phyloP scores from a whole-genome alignment of 2,329 filamentous ascomycete genomes.

The Ophiostoma ulmi region DNA sequence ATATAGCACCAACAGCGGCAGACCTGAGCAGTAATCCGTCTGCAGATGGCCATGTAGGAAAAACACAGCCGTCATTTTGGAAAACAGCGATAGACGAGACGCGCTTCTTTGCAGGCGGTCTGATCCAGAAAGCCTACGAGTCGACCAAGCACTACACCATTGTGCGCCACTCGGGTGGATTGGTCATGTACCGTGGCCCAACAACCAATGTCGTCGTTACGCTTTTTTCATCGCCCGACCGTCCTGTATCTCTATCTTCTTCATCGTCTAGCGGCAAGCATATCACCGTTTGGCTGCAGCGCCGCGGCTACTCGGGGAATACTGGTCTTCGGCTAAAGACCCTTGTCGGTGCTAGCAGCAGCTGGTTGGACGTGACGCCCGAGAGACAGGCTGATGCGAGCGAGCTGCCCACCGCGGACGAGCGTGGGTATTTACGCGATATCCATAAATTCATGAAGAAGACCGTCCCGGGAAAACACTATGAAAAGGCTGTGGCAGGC shows the following conservation, averaged over 20 bases:
- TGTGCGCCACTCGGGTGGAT: slow-evolving; percentile 58
- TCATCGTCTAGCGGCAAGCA: slow-evolving; percentile 44
- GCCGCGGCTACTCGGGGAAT: slow-evolving; percentile 62
- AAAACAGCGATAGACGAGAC: slow-evolving; percentile 53
- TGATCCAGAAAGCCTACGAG: slow-evolving; percentile 58
- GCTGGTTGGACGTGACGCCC: slow-evolving; percentile 66
- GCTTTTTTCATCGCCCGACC: slow-evolving; percentile 52
- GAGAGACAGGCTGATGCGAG: slow-evolving; percentile 43
- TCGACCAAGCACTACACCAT: slow-evolving; percentile 62
- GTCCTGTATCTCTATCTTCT: slow-evolving; percentile 31
- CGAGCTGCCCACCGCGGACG: slow-evolving; percentile 52
- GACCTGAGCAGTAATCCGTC: too few species aligned
- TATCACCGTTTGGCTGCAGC: slow-evolving; percentile 59
- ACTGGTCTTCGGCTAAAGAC: slow-evolving; percentile 63
- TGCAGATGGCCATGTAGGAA: neutral
- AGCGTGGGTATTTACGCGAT: slow-evolving; percentile 64
- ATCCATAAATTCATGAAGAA: slow-evolving; percentile 59
- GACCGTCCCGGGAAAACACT: slow-evolving; percentile 34
- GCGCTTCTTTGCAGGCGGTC: slow-evolving; percentile 59
- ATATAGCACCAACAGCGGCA: neutral
- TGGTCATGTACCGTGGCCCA: slow-evolving; percentile 63
- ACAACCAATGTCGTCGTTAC: slow-evolving; percentile 60
- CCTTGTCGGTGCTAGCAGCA: slow-evolving; percentile 52
- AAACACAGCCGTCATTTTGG: slow-evolving; percentile 35
- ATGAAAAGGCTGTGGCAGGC: slow-evolving; percentile 45